Evolutionary conservation across 2,329 filamentous ascomycete genomes (phyloP).

Genomic region (Nigrospora osmanthi): DNA sequence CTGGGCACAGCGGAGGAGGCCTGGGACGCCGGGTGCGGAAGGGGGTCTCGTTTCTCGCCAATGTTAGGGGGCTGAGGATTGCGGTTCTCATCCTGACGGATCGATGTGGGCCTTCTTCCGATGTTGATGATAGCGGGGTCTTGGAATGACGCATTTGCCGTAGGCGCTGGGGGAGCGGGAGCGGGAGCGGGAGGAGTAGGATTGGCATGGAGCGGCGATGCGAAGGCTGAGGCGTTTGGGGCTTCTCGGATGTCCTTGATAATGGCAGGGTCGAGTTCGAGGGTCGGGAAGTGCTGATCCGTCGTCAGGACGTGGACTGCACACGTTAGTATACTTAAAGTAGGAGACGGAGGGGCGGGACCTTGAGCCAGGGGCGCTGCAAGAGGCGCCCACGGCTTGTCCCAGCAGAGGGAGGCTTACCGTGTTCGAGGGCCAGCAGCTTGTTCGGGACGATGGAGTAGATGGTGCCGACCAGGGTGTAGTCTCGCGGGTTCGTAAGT

Average conservation of each 20-base stretch:
- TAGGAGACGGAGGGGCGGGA: too few relatives aligned
- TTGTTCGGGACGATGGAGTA: slow-evolving; percentile 3
- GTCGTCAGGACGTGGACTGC: slow-evolving; percentile 4
- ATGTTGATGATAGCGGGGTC: slow-evolving; percentile 79
- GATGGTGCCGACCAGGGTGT: slow-evolving; percentile 4
- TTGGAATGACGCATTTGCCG: slow-evolving; percentile 45
- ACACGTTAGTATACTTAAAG: not conserved
- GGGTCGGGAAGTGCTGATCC: slow-evolving; percentile 1
- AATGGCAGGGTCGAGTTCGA: slow-evolving; percentile 9
- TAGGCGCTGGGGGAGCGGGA: slow-evolving; percentile 13
- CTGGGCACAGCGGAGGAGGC: too few relatives aligned
- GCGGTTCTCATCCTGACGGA: slow-evolving; percentile 14
- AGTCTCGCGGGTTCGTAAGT: slow-evolving; percentile 2
- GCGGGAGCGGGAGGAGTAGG: slow-evolving; percentile 13
- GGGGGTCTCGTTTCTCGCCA: slow-evolving; percentile 22
- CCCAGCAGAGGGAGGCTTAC: not conserved
- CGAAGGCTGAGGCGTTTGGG: not conserved
- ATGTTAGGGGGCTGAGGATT: slow-evolving; percentile 17
- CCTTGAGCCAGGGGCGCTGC: too few relatives aligned
- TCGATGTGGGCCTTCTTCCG: slow-evolving; percentile 30
- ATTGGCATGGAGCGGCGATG: not conserved
- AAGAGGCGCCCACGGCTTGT: too few relatives aligned
- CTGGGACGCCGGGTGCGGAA: slow-evolving; percentile 12
- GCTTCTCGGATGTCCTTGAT: slow-evolving; percentile 15
- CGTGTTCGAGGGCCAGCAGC: slow-evolving; percentile 3